Conservation (phyloP, 495 filamentous ascomycete species). For the Penicillium verhagenii region DNA sequence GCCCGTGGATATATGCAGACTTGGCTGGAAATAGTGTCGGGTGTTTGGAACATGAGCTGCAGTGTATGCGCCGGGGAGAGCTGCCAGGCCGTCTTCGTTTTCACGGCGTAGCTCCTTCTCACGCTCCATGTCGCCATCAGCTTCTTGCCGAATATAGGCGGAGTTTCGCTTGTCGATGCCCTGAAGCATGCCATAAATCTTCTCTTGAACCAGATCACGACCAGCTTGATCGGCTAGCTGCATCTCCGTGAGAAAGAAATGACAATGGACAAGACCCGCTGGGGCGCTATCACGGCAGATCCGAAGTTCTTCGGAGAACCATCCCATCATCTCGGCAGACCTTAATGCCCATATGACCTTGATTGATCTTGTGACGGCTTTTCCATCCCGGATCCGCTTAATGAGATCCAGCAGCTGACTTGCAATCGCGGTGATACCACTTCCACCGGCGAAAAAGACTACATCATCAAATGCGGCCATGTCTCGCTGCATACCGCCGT, state of each 20-base stretch:
- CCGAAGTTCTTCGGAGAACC: conserved; percentile 93
- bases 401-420: conserved; percentile 87
- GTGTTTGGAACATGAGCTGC: conserved; percentile 14
- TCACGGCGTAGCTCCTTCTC: conserved; percentile 80
- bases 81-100: conserved; percentile 80
- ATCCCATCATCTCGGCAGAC: conserved; percentile 88
- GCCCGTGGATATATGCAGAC: conserved; percentile 7
- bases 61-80: conserved; percentile 60
- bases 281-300: conserved; percentile 86
- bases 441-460: conserved; percentile 88
- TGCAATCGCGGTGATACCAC: conserved; percentile 90
- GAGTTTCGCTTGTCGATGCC: conserved; percentile 80
- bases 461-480: conserved; percentile 92
- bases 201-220: conserved; percentile 67
- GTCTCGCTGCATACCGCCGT: conserved; percentile 89
- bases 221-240: conserved; percentile 54
- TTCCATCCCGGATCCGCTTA: conserved; percentile 90
- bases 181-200: conserved; percentile 77
- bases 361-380: conserved; percentile 86
- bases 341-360: conserved; percentile 91
- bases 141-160: conserved; percentile 75
- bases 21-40: conserved; percentile 14
- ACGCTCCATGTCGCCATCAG: conserved; percentile 71
- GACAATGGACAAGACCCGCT: conserved; percentile 80
- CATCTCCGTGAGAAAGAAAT: conserved; percentile 80